phyloP scores from a whole-genome alignment of 108 stramenopile species.

The Epithemia pelagica region DNA sequence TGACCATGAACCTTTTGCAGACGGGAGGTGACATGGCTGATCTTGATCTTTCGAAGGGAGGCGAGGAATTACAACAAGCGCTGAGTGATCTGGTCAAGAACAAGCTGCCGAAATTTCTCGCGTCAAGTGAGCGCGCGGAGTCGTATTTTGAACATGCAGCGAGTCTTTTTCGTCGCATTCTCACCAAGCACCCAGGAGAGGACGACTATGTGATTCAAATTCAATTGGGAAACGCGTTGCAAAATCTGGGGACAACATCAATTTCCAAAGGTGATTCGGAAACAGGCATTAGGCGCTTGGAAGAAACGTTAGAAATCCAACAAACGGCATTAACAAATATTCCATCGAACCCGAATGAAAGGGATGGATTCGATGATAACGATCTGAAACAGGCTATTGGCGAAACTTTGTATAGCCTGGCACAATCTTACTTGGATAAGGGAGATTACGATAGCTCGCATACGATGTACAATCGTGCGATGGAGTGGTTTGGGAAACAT shows the following conservation, averaged over 20 bases:
- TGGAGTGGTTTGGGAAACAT: slow-evolving; percentile 9
- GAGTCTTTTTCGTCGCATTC: neutral
- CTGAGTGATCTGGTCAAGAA: neutral
- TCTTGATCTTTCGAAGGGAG: neutral
- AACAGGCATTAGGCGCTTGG: neutral
- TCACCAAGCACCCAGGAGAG: neutral
- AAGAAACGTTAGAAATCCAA: slow-evolving; percentile 7
- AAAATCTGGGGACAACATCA: slow-evolving; percentile 8
- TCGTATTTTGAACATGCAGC: neutral
- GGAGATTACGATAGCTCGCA: slow-evolving; percentile 13
- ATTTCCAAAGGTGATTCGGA: slow-evolving; percentile 3
- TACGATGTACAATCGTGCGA: slow-evolving; percentile 1
- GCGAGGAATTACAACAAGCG: neutral
- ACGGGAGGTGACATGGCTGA: neutral
- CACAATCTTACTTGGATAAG: slow-evolving; percentile 7
- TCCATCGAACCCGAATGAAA: neutral
- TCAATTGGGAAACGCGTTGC: slow-evolving; percentile 14
- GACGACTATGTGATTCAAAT: neutral
- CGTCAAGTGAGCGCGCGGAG: neutral
- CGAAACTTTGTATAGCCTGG: slow-evolving; percentile 6
- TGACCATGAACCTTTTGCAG: neutral
- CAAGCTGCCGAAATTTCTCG: neutral
- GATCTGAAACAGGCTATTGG: neutral
- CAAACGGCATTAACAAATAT: neutral
- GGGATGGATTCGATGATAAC: neutral